These are phyloP conservation scores for Podila epigama DNA, from an alignment of 192 early-diverging fungal species.

Conservation along the genomic window DNA sequence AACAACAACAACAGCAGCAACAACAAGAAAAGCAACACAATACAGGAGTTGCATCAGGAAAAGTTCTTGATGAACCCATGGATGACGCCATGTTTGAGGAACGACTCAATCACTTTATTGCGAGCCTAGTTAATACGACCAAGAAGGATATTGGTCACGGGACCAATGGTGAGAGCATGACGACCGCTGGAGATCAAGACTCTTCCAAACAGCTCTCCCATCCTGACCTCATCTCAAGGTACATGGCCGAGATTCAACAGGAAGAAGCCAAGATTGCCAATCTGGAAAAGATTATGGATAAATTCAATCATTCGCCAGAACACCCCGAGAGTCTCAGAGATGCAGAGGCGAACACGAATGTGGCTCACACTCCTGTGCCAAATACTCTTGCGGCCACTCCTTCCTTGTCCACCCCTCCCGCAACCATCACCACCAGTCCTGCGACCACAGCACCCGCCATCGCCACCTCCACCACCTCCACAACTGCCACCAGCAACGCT, in stretches of 20 bases:
- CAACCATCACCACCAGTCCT: too few species aligned
- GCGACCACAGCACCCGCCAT: background rate
- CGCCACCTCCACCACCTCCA: background rate
- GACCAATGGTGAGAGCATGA: too few species aligned
- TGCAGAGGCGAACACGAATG: too few species aligned
- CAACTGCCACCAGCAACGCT: background rate
- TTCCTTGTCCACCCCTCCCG: too few species aligned
- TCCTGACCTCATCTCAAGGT: background rate
- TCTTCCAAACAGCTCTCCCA: background rate
- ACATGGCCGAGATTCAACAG: background rate
- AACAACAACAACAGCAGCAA: too few species aligned
- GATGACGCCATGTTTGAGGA: background rate
- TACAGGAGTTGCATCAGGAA: background rate
- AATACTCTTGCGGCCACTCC: too few species aligned
- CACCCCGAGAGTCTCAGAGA: too few species aligned
- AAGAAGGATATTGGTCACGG: too few species aligned
- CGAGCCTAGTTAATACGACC: background rate
- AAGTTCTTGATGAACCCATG: background rate
- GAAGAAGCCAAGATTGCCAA: background rate
- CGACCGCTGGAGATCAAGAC: background rate
- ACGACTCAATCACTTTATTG: background rate
- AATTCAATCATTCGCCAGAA: too few species aligned
- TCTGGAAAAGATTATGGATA: background rate
- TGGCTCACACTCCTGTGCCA: too few species aligned
- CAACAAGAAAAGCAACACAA: too few species aligned